Conservation (phyloP, 257 asterid species). For the Salvia splendens region DNA sequence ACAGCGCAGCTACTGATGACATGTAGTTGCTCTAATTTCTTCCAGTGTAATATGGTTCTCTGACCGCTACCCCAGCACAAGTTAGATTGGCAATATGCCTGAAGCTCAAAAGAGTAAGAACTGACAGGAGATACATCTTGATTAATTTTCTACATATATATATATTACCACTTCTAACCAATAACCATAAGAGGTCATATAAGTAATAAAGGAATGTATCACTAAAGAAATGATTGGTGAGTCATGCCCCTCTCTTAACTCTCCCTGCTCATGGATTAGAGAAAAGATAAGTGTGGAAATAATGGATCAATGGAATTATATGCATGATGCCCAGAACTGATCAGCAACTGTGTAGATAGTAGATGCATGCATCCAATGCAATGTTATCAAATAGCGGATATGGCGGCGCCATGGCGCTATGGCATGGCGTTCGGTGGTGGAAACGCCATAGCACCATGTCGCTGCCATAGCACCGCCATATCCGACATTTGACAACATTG, state of each 20-base stretch:
- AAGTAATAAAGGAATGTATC: background rate
- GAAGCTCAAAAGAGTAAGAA: background rate
- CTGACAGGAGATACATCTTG: background rate
- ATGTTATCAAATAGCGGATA: too few species aligned
- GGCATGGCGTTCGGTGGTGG: too few species aligned
- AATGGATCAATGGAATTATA: background rate
- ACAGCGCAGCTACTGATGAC: constrained; percentile 13
- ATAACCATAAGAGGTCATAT: background rate
- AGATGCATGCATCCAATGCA: too few species aligned
- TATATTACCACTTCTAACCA: background rate
- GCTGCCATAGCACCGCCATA: too few species aligned
- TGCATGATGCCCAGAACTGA: constrained; percentile 2
- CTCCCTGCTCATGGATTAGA: constrained; percentile 1
- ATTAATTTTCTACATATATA: background rate
- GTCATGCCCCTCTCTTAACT: background rate
- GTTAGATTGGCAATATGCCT: constrained; percentile 3
- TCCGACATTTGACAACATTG: too few species aligned
- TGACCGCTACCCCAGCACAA: constrained; percentile 3
- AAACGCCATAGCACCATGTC: too few species aligned
- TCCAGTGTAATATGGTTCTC: background rate
- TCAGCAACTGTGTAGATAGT: too few species aligned
- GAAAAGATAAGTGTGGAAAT: background rate
- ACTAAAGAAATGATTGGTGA: too few species aligned
- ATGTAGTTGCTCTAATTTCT: background rate
- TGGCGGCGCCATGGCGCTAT: too few species aligned